Evolutionary conservation across 2,329 filamentous ascomycete genomes (phyloP).

Genomic region (Curvularia eragrostidis): DNA sequence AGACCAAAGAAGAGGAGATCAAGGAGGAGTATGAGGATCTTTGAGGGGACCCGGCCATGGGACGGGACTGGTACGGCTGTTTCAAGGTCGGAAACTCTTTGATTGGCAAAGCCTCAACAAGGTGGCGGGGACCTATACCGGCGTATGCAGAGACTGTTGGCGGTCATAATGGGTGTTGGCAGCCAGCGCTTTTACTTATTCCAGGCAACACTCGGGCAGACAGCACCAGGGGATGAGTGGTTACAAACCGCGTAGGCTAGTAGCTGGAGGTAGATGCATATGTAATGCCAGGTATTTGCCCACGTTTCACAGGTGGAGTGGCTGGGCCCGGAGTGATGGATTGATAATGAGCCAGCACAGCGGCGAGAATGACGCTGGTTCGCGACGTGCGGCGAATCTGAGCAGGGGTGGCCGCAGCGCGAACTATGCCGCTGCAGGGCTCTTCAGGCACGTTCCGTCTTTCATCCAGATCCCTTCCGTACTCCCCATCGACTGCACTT

Average conservation of each 20-base stretch:
- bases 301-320: background rate
- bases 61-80: background rate
- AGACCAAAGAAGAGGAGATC: background rate
- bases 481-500: slow-evolving; percentile 10
- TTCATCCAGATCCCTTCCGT: slow-evolving; percentile 4
- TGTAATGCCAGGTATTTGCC: background rate
- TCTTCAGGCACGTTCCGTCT: slow-evolving; percentile 17
- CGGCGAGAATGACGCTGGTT: slow-evolving; percentile 5
- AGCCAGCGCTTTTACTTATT: slow-evolving; percentile 4
- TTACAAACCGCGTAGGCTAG: background rate
- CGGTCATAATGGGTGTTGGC: background rate
- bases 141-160: background rate
- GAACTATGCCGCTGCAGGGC: slow-evolving; percentile 30
- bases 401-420: slow-evolving; percentile 19
- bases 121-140: background rate
- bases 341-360: background rate
- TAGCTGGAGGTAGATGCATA: background rate
- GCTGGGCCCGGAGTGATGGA: background rate
- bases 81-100: background rate
- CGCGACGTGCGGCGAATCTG: slow-evolving; percentile 12
- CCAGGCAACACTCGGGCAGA: background rate
- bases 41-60: background rate
- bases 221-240: background rate
- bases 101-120: background rate
- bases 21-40: slow-evolving; percentile 1